Base-by-base conservation (phyloP, 805 yeast genomes). In the Candida mattraensis region DNA sequence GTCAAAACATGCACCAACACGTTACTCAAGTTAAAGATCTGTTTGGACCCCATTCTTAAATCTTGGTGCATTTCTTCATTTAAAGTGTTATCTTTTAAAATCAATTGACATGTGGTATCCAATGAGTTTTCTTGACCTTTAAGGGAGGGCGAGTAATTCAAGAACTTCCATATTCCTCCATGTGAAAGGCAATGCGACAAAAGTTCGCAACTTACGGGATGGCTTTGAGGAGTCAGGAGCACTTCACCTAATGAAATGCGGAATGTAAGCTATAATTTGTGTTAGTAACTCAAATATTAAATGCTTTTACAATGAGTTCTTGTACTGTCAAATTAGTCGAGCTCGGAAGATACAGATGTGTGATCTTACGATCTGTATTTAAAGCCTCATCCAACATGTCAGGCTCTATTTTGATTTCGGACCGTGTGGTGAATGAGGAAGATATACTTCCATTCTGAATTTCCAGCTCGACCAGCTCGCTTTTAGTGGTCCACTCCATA, bases 151-250 rank as follows among this genome's bases (percentile, higher is more conserved):
- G 25, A 16, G 30, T 45, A 48, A 4, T 28, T 33, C 18, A 48
- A 38, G 15, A 33, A 28, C 6, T 30, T 7, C 52, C 52, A 48
- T 3, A 45, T 20, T n/a, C 24, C 13, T 5, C 50, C 52, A 10
- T 43, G 35, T 5, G 30, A 23, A 24, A 45, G 33, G 24, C 45
- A 43, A 15, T 48, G 50, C 16, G 46, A 30, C 4, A 48, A 14
- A 48, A 48, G 37, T 30, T 48, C 52, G 28, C 52, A 43, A 10
- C 40, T 34, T 5, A 31, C 13, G 7, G 52, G 50, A 18, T 48
- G 47, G 3, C 21, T 26, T 1, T 7, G 17, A 3, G 42, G 38
- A 20, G 7, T 17, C 16, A 48, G 17, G 8, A 10, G n/a, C 21
- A 37, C 39, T 8, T 35, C 45, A 5, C 40, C 41, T 4, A 48